Percentiles rank a stretch among this genome's conserved stretches.
Conservation (phyloP, 768 basidiomycete species). For the Pisolithus microcarpus region DNA sequence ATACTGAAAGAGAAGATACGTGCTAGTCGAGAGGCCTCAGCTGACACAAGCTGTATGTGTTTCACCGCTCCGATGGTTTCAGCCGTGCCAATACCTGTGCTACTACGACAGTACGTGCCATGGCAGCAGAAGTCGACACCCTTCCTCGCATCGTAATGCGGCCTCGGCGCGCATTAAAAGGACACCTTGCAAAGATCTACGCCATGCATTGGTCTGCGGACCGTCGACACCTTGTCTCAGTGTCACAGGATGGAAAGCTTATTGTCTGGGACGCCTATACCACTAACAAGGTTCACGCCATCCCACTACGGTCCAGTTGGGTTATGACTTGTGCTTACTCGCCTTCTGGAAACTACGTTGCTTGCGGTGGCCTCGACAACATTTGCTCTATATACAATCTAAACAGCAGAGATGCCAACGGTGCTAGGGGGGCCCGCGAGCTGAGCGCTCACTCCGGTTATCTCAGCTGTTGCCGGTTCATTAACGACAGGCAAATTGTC, state of each 20-base stretch:
- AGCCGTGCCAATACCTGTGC: slow-evolving; percentile 12
- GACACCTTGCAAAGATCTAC: slow-evolving; percentile 98
- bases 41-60: slow-evolving; percentile 91
- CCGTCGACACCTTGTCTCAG: slow-evolving; percentile 94
- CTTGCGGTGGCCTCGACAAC: slow-evolving; percentile 98
- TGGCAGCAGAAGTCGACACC: slow-evolving; percentile 94
- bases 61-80: slow-evolving; percentile 2
- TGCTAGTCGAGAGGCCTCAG: slow-evolving; percentile 90
- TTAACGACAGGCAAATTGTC: slow-evolving; percentile 98
- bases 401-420: slow-evolving; percentile 64
- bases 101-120: slow-evolving; percentile 73
- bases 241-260: slow-evolving; percentile 98
- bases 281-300: slow-evolving; percentile 99
- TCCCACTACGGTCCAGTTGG: slow-evolving; percentile 96
- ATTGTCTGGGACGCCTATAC: slow-evolving; percentile 99
- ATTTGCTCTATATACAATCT: slow-evolving; percentile 98
- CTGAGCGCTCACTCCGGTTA: slow-evolving; percentile 97
- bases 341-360: slow-evolving; percentile 94
- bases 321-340: slow-evolving; percentile 99
- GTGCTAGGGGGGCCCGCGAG: slow-evolving; percentile 88
- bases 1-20: slow-evolving; percentile 98
- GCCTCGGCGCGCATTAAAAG: slow-evolving; percentile 88
- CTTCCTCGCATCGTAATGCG: slow-evolving; percentile 97
- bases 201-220: slow-evolving; percentile 99
- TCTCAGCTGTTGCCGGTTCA: slow-evolving; percentile 95